Conservation (phyloP, 345 rosid genomes). For the Eucalyptus pauciflora region DNA sequence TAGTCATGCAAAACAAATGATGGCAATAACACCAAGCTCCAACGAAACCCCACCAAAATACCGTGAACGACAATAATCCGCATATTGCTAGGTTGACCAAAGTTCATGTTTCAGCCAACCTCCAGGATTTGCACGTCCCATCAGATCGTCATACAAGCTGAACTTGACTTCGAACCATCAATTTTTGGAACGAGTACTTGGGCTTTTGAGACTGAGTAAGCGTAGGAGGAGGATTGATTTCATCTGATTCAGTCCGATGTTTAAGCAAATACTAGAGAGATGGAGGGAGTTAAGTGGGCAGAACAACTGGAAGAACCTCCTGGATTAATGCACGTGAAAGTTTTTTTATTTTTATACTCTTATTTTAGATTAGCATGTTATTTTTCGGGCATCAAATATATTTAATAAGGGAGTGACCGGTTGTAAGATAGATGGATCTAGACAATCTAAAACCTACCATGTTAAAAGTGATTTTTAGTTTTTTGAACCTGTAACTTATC, state of each 20-base stretch:
- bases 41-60: not conserved
- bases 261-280: constrained; percentile 19
- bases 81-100: not conserved
- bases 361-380: too few species aligned
- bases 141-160: not conserved
- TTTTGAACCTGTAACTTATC: too few species aligned
- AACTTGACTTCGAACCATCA: not conserved
- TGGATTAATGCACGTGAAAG: too few species aligned
- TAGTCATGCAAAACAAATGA: not conserved
- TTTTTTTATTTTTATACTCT: too few species aligned
- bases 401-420: accelerated
- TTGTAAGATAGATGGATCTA: too few species aligned
- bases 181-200: not conserved
- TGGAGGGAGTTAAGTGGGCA: constrained; percentile 64
- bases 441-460: accelerated
- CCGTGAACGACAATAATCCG: not conserved
- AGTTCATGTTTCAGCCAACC: not conserved
- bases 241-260: not conserved
- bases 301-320: not conserved
- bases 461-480: too few species aligned
- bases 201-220: not conserved
- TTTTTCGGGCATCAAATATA: too few species aligned
- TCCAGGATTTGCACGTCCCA: not conserved
- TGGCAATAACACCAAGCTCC: not conserved
- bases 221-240: not conserved